Base-by-base conservation (phyloP, 306 rosid genomes). In the Lathyrus tuberosus region DNA sequence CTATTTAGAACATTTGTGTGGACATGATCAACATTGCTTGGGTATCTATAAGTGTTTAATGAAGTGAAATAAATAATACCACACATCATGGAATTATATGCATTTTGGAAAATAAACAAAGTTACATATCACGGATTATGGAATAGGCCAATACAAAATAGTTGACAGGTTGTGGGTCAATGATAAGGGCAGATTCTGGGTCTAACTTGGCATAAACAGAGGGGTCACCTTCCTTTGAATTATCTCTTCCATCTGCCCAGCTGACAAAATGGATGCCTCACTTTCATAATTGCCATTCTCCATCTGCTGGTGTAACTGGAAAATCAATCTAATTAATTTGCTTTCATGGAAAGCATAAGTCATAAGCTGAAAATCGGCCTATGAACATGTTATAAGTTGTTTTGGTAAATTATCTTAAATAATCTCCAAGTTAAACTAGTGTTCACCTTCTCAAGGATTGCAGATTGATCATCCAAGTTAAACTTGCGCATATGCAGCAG, bases 401-500 rank as follows among this genome's bases (percentile, higher is more conserved):
- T 3, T 11, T 3, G 3, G 6, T 44, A 14, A 10, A 12, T 10
- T 41, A 16, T 44, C 2, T 13, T 16, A 44, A 13, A 46, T 0
- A n/a, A 8, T 14, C 18, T 5, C 18, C 3, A 46, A 46, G 18
- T 14, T 14, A 65, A 69, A 44, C 10, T 13, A 41, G 35, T 16
- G 7, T 33, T 58, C 78, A 90, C 96, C 96, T 88, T 90, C 81
- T 88, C 88, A 33, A 93, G 90, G 54, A 90, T 82, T 38, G 91
- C 85, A 64, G 85, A 86, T 67, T 88, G 98, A 85, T 88, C 96
- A 57, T 90, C 91, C 62, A 85, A 68, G 70, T 82, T 82, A 79
- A 77, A 85, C 63, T 86, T 82, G 53, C 96, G 88, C 96, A 90
- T 85, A 74, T 69, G 69, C 84, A 76, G 83, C 65, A 93, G 84